phyloP scores from a whole-genome alignment of 495 filamentous ascomycete genomes.

The Margaritispora aquatica region DNA sequence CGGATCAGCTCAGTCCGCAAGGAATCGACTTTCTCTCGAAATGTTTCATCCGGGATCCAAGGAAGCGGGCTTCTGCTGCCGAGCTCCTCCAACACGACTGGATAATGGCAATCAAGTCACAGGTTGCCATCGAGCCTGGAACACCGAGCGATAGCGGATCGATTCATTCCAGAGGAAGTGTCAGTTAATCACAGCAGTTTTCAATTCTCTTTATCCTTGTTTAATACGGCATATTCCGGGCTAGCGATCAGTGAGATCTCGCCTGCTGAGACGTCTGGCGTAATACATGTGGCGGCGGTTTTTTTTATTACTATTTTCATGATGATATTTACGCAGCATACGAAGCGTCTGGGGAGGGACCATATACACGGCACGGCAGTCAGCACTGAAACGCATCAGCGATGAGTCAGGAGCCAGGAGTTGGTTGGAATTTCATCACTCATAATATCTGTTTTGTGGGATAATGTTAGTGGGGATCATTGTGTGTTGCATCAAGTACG shows the following conservation, averaged over 20 bases:
- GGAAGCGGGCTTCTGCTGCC: constrained; percentile 69
- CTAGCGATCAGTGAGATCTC: background rate
- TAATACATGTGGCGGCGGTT: background rate
- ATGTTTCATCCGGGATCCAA: constrained; percentile 85
- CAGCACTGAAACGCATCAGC: constrained; percentile 11
- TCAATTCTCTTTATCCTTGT: background rate
- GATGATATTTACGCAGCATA: constrained; percentile 15
- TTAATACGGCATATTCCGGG: background rate
- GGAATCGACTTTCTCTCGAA: constrained; percentile 85
- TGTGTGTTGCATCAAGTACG: background rate
- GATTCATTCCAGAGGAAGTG: constrained; percentile 16
- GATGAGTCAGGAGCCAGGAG: constrained; percentile 20
- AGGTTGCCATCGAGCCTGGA: constrained; percentile 43
- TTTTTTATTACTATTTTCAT: constrained; percentile 8
- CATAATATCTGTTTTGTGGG: background rate
- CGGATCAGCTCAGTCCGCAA: constrained; percentile 74
- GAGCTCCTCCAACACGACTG: constrained; percentile 95
- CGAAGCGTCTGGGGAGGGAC: constrained; percentile 20
- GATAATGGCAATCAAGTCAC: constrained; percentile 62
- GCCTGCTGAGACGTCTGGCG: background rate
- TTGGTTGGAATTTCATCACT: background rate
- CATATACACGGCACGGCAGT: background rate
- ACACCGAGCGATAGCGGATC: constrained; percentile 41
- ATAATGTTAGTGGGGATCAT: background rate
- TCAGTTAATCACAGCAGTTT: constrained; percentile 1